Evolutionary conservation across 495 filamentous ascomycete species (phyloP).

Genomic region (Neurospora tetrasperma): DNA sequence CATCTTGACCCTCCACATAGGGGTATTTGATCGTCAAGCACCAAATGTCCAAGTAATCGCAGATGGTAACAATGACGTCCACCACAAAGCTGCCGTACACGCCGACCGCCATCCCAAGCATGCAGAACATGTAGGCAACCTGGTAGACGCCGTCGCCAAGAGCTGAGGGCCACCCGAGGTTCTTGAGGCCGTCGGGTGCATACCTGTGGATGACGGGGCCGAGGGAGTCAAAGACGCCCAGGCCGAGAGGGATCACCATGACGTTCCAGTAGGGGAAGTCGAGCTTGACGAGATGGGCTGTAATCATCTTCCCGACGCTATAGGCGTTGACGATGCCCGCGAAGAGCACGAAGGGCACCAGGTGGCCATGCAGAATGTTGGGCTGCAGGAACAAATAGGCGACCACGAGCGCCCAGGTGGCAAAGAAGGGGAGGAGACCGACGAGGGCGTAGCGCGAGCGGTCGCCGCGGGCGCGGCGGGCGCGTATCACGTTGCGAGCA

Average conservation of each 20-base stretch:
- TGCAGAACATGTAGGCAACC: constrained; percentile 75
- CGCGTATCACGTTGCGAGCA: constrained; percentile 70
- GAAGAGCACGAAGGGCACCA: constrained; percentile 80
- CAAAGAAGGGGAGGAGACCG: constrained; percentile 70
- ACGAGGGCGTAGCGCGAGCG: constrained; percentile 59
- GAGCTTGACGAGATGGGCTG: constrained; percentile 76
- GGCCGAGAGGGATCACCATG: constrained; percentile 54
- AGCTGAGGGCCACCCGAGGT: constrained; percentile 66
- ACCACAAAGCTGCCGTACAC: constrained; percentile 94
- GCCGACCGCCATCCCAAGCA: constrained; percentile 68
- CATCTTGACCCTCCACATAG: constrained; percentile 34
- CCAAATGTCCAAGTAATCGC: constrained; percentile 96
- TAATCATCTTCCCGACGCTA: constrained; percentile 89
- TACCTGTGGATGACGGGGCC: constrained; percentile 51
- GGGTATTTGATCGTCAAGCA: constrained; percentile 92
- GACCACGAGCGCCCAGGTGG: constrained; percentile 62
- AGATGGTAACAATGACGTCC: constrained; percentile 93
- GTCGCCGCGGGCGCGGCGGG: constrained; percentile 63
- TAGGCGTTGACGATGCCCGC: constrained; percentile 86
- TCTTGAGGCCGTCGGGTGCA: constrained; percentile 34
- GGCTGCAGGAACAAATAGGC: constrained; percentile 78
- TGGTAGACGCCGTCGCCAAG: constrained; percentile 68
- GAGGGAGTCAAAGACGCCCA: constrained; percentile 65
- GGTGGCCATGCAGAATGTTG: constrained; percentile 64
- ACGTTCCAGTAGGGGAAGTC: constrained; percentile 85